phyloP scores from a whole-genome alignment of 139 green algal genomes.

The Picochlorum sp. region DNA sequence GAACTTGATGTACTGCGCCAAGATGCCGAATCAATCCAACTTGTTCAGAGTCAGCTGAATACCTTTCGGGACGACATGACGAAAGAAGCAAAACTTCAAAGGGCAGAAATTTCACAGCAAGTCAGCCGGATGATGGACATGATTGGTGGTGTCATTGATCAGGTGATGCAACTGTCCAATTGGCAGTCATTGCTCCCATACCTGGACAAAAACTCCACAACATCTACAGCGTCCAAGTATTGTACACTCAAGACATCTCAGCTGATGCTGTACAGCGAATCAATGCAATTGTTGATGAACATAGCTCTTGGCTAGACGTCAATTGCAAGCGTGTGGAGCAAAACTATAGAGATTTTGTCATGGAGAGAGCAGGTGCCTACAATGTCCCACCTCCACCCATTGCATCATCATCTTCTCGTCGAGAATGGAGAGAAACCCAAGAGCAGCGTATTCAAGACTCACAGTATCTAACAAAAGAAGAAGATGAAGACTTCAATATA shows the following conservation, averaged over 20 bases:
- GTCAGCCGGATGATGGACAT: slow-evolving; percentile 32
- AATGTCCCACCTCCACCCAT: too few species aligned
- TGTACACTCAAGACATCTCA: slow-evolving; percentile 15
- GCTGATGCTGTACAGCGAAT: slow-evolving; percentile 22
- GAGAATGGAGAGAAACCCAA: slow-evolving; percentile 10
- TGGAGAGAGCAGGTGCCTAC: slow-evolving; percentile 23
- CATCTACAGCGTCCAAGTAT: slow-evolving; percentile 13
- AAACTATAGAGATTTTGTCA: slow-evolving; percentile 48
- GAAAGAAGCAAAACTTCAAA: slow-evolving; percentile 58
- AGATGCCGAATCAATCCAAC: slow-evolving; percentile 41
- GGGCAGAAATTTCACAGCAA: slow-evolving; percentile 22
- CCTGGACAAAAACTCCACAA: slow-evolving; percentile 20
- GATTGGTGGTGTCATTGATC: slow-evolving; percentile 44
- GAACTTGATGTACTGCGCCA: slow-evolving; percentile 29
- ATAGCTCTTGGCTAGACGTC: slow-evolving; percentile 58
- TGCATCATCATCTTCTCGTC: neutral
- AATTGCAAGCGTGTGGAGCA: slow-evolving; percentile 64
- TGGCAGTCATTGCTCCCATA: slow-evolving; percentile 48
- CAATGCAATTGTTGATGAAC: slow-evolving; percentile 42
- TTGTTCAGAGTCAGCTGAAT: slow-evolving; percentile 57
- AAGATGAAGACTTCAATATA: slow-evolving; percentile 21
- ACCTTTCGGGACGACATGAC: slow-evolving; percentile 69
- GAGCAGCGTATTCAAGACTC: neutral
- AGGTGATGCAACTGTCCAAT: slow-evolving; percentile 62
- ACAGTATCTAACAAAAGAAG: too few species aligned